Evolutionary conservation across 78 protist genomes (phyloP).

Genomic region (Mantamonas sphyraenae): DNA sequence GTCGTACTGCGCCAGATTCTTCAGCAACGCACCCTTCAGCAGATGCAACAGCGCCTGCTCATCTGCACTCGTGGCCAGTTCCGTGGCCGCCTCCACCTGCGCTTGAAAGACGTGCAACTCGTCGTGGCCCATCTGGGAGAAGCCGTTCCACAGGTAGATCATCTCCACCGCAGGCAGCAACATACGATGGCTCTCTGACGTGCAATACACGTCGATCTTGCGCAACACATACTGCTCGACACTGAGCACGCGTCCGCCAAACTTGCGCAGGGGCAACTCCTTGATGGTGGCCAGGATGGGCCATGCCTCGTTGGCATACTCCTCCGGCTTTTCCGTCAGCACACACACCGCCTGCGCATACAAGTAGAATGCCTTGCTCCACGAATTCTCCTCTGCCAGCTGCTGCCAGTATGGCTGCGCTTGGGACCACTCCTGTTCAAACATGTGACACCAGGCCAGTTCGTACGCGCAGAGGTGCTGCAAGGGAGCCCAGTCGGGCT

Average conservation of each 20-base stretch:
- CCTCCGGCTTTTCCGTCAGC: neutral
- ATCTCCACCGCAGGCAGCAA: neutral
- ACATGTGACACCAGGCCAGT: slow-evolving; percentile 6
- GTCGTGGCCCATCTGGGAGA: slow-evolving; percentile 2
- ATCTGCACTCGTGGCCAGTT: too few relatives aligned
- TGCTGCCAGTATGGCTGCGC: neutral
- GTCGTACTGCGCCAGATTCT: too few relatives aligned
- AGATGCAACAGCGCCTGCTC: too few relatives aligned
- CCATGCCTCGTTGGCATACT: neutral
- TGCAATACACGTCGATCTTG: neutral
- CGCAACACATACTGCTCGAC: slow-evolving; percentile 5
- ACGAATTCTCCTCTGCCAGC: neutral
- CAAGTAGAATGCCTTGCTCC: neutral
- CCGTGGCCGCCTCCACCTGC: too few relatives aligned
- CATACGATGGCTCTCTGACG: neutral
- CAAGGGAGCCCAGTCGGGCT: neutral
- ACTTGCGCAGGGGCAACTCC: neutral
- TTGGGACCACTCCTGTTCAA: neutral
- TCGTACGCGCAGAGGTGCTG: slow-evolving; percentile 12
- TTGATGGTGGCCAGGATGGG: neutral
- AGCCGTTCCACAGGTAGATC: slow-evolving; percentile 9
- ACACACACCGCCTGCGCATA: neutral
- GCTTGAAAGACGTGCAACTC: too few relatives aligned
- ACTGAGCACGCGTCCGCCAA: neutral
- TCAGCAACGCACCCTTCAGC: too few relatives aligned